Base-by-base conservation (phyloP, 2,329 filamentous ascomycete genomes). In the Rhytidhysteron rufulum region DNA sequence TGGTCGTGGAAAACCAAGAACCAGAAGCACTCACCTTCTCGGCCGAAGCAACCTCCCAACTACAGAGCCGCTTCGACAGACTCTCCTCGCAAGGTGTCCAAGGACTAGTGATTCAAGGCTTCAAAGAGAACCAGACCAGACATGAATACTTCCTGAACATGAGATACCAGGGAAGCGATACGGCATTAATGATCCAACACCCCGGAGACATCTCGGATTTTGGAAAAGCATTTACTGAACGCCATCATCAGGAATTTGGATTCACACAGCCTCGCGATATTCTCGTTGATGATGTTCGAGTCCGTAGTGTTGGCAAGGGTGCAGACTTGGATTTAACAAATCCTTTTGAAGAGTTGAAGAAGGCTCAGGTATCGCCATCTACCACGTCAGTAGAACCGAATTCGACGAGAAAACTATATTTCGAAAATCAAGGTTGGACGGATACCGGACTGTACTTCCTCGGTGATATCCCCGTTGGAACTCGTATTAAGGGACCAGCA, bases 131-230 rank as follows among this genome's bases (percentile, higher is more conserved):
- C 4, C 80, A 87, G 22, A 86, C 95, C 18, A 75, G 82, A 0
- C 95, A 91, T 55, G 89, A 95, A 60, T 86, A 95, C 59, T 96
- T 95, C 57, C 78, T 97, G 42, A 95, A 96, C 60, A 89, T 96
- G 83, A 76, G 90, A 42, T 95, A 95, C 57, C 80, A 88, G 24
- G 89, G 89, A 9, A 95, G 89, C 0, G 89, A 95, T 60, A 93
- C 88, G 6, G 87, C 89, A 1, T 74, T 95, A 31, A 96, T 95
- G 89, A 80, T 95, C 34, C 69, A 93, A 49, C 87, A 85, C 63
- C 88, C 89, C 18, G 82, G 80, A 5, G 79, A 86, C 40, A 78
- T 83, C 7, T 94, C 86, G 86, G 85, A 83, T 1, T 96, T 90
- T 65, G 88, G 84, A 3, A 79, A 83, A 49, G 89, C 88, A 0